Conservation (phyloP, 176 grass and related monocot species). For the Eleusine indica region DNA sequence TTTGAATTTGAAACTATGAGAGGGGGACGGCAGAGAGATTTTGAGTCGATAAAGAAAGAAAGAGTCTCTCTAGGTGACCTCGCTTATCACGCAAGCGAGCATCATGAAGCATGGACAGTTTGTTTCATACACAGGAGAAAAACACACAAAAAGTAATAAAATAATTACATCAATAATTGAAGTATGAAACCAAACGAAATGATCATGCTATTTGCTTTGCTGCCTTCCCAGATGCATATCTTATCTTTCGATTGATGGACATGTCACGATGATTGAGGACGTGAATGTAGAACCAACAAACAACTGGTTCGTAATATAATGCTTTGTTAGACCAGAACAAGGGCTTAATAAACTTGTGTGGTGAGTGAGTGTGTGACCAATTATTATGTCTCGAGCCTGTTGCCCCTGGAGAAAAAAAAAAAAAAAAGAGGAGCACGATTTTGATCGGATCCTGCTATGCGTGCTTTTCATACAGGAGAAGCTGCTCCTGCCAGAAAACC, state of each 20-base stretch:
- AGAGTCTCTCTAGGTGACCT: neutral
- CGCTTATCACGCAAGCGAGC: constrained; percentile 56
- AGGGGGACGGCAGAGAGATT: constrained; percentile 15
- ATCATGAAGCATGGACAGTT: constrained; percentile 38
- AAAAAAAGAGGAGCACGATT: constrained; percentile 16
- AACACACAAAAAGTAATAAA: neutral
- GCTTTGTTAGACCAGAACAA: constrained; percentile 5
- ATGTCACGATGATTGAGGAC: constrained; percentile 30
- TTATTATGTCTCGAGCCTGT: constrained; percentile 33
- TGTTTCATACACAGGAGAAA: constrained; percentile 8
- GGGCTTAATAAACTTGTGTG: constrained; percentile 20
- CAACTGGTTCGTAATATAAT: constrained; percentile 9
- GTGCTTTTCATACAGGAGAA: constrained; percentile 34
- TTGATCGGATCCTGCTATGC: constrained; percentile 32
- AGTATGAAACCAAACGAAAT: constrained; percentile 9
- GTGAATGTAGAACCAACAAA: neutral
- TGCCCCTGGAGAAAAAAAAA: constrained; percentile 28
- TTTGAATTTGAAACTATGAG: constrained; percentile 40
- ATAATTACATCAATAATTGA: neutral
- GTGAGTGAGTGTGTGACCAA: constrained; percentile 7
- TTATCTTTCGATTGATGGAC: constrained; percentile 12
- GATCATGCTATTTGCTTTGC: constrained; percentile 14
- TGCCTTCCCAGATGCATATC: constrained; percentile 30
- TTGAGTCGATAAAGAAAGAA: neutral
- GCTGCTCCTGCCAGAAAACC: constrained; percentile 36